Evolutionary conservation across 768 basidiomycete genomes (phyloP), one percentile per base, ranked within the genome.

Genomic region (Podaxis sp.): DNA sequence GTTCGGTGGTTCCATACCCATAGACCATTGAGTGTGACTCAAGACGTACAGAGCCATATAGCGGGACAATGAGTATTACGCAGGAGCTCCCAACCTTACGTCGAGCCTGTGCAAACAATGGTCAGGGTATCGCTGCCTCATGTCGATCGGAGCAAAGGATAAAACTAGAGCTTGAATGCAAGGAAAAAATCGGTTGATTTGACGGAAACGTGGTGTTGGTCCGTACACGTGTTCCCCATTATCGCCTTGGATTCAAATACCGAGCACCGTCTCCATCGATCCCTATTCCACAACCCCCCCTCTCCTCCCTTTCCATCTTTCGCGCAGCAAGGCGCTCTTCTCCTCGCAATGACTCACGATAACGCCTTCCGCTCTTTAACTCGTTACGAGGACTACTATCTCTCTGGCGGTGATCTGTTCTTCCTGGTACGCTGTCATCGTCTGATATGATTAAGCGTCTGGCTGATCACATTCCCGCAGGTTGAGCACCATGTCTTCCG

Each of bases 401-500:
- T 89, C 11, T 70, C 74, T 0, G 81, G 80, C 0, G 88, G 82
- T 0, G 86, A 87, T 66, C 65, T 87, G 0, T 77, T 76, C 2
- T 80, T 88, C 60, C 57, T 85, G 27, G 87, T 88, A 64, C 58
- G 82, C 69, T 19, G 41, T 62, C 3, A 43, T 54, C 19, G 24
- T 2, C 24, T 61, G 13, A 40, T 38, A 27, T 41, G 8, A 2
- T 52, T 25, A 2, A 3, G 22, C 13, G 22, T 17, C 51, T 53
- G 37, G 22, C 49, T 38, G 40, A 57, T 38, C 33, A 37, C 11
- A 41, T 49, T 7, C 50, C 46, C 38, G 47, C 59, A 89, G 88
- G 83, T 84, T 15, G 85, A 86, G 53, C 79, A 85, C 59, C 71
- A 76, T 3, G 73, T 82, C 0, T 90, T 86, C 64, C 74, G 81